Evolutionary conservation across 768 basidiomycete species (phyloP).

Genomic region (Clitopilus passeckerianus): DNA sequence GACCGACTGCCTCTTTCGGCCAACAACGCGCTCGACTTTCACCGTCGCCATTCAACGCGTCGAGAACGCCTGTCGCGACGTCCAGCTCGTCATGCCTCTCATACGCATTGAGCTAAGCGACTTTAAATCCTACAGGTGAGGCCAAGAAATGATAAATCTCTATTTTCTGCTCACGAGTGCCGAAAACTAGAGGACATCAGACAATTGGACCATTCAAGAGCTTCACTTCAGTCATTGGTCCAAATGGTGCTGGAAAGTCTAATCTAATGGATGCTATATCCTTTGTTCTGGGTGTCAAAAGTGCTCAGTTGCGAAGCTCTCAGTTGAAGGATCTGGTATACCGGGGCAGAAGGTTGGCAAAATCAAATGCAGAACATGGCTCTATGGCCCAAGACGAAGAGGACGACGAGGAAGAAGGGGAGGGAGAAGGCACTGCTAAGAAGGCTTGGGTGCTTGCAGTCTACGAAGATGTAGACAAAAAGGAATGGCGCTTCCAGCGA

Average conservation of each 20-base stretch:
- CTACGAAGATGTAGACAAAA: constrained; percentile 68
- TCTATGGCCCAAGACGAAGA: constrained; percentile 50
- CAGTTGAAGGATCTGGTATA: constrained; percentile 96
- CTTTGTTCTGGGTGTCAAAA: constrained; percentile 96
- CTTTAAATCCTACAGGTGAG: constrained; percentile 89
- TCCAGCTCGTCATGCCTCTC: constrained; percentile 56
- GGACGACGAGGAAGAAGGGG: constrained; percentile 41
- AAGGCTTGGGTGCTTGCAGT: constrained; percentile 97
- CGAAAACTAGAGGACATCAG: constrained; percentile 59
- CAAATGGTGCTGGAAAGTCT: constrained; percentile 98
- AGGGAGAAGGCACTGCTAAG: constrained; percentile 80
- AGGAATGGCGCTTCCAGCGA: constrained; percentile 88
- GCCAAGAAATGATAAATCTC: constrained; percentile 15
- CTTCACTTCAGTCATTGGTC: constrained; percentile 96
- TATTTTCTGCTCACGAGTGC: background rate
- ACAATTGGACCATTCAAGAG: constrained; percentile 87
- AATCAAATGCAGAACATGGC: constrained; percentile 36
- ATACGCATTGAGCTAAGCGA: constrained; percentile 86
- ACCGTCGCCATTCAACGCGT: background rate
- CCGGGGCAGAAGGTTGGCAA: constrained; percentile 72
- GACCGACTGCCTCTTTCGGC: background rate
- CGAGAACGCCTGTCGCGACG: background rate
- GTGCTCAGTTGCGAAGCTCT: constrained; percentile 85
- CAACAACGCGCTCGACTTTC: background rate
- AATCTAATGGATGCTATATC: constrained; percentile 99